These are phyloP conservation scores for Eucalyptus cloeziana DNA, from an alignment of 345 rosid species.

Conservation along the genomic window DNA sequence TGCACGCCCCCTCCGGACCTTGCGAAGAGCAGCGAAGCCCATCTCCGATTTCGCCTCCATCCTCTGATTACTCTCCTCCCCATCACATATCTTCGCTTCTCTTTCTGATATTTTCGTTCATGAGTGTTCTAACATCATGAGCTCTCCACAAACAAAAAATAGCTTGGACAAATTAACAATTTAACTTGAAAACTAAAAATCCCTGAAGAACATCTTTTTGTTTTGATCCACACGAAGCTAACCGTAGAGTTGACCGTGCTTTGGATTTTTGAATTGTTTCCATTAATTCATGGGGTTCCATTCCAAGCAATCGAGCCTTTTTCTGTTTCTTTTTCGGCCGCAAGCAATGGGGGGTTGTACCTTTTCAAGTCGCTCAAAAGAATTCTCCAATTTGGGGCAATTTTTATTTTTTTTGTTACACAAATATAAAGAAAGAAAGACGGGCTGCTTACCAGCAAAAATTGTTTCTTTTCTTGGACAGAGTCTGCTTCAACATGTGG, in stretches of 20 bases:
- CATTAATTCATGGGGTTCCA: background rate
- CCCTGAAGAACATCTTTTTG: background rate
- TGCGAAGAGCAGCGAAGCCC: background rate
- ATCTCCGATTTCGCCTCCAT: background rate
- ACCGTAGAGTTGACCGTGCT: background rate
- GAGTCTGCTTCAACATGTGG: background rate
- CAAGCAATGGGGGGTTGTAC: background rate
- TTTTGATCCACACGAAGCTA: background rate
- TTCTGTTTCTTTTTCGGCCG: background rate
- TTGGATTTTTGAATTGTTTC: background rate
- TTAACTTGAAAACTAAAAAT: background rate
- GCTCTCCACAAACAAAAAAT: background rate
- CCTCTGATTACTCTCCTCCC: background rate
- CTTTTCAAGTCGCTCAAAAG: background rate
- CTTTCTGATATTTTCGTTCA: background rate
- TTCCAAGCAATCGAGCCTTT: background rate
- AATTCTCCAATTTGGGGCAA: background rate
- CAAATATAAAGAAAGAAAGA: background rate
- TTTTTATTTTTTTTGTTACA: no score
- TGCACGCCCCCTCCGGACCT: background rate
- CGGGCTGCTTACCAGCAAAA: background rate
- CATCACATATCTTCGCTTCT: background rate
- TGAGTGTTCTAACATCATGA: background rate
- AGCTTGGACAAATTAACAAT: background rate
- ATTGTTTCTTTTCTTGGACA: background rate